Conservation (phyloP, 305 asterid species). For the Fraxinus dipetala region DNA sequence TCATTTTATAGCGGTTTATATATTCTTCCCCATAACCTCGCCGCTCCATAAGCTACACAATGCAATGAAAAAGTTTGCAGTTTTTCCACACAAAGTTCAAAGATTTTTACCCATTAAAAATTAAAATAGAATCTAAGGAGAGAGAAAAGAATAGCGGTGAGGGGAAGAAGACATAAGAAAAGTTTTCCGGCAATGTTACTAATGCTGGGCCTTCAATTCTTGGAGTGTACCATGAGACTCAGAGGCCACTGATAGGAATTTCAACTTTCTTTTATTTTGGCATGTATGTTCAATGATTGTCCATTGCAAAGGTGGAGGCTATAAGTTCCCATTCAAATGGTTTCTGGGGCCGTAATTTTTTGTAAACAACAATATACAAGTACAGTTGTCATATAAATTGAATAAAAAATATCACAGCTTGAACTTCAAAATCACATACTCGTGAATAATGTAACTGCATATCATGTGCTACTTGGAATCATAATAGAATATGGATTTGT, state of each 20-base stretch:
- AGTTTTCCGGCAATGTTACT: neutral
- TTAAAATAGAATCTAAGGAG: neutral
- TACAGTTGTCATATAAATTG: neutral
- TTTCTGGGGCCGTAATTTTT: neutral
- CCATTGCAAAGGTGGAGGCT: neutral
- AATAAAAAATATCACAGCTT: neutral
- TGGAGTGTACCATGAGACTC: neutral
- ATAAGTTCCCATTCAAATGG: neutral
- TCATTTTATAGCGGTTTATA: conserved; percentile 94
- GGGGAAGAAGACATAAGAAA: neutral
- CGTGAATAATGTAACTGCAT: conserved; percentile 2
- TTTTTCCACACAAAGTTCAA: neutral
- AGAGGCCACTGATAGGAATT: neutral
- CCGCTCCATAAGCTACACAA: conserved; percentile 86
- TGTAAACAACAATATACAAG: neutral
- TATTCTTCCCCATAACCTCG: conserved; percentile 94
- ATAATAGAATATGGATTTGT: neutral
- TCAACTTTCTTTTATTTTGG: neutral
- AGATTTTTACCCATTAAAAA: neutral
- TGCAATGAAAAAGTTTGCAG: conserved; percentile 12
- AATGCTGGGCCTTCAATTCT: neutral
- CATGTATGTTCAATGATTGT: neutral
- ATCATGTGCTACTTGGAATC: neutral
- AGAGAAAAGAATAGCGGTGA: neutral
- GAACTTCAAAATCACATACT: neutral